Base-by-base conservation (phyloP, 257 asterid species). In the Ballota nigra region DNA sequence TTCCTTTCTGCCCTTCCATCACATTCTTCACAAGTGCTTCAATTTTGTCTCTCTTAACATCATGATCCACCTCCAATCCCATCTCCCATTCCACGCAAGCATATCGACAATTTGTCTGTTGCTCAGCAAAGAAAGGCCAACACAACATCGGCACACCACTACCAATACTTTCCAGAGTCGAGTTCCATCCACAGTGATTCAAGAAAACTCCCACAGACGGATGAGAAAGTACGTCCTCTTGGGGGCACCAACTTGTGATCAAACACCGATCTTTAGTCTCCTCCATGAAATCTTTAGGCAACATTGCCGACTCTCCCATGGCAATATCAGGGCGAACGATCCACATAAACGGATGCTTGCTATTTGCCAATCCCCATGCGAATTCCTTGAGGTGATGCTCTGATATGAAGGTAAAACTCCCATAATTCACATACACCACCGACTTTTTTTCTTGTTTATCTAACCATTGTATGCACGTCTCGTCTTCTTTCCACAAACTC, bases 121-220 rank as follows among this genome's bases (percentile, higher is more conserved):
- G 87, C 31, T 85, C 83, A 0, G 82, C 78, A 13, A 85, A 82
- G 57, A 78, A 82, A 1, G 89, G 87, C 87, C 85, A 85, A 7
- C 84, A 79, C 8, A 85, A 43, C 63, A 85, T 71, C 1, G 85
- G 78, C 47, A 82, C 85, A 5, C 82, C 89, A 0, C 58, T 74
- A 6, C 59, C 38, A 16, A 85, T 67, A 5, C 72, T 70, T 33
- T 82, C 84, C 28, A 75, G 4, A 3, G 43, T 78, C 13, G 87
- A 85, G 26, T 85, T 85, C 87, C 86, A 85, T 22, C 87, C 85
- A 63, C 84, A 75, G 1, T 82, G 89, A 4, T 71, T 82, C 49
- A 82, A 33, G 11, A 82, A 82, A 2, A 33, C 79, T 0, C 71
- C 89, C 49, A 82, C 64, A 1, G 86, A 49, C 8, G 77, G 31